A percentile compares a stretch with the other conserved stretches of the same genome.
These are phyloP conservation scores for Colletotrichum cuscutae DNA, from an alignment of 2,329 filamentous ascomycete species.

Conservation along the genomic window DNA sequence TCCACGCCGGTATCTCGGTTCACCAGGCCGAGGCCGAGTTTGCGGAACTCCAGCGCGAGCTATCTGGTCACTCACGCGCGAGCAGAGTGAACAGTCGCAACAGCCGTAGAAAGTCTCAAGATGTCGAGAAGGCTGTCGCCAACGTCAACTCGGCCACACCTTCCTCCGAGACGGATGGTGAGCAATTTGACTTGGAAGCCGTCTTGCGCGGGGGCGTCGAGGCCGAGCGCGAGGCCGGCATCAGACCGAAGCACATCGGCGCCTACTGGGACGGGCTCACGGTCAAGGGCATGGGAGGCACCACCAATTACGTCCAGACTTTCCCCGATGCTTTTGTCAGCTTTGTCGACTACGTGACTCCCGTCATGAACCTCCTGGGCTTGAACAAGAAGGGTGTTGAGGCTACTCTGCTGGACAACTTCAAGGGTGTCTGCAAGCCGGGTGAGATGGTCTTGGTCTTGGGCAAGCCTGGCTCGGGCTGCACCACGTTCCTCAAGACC, in stretches of 20 bases:
- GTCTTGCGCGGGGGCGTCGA: conserved; percentile 77
- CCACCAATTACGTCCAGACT: conserved; percentile 77
- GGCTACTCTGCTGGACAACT: conserved; percentile 78
- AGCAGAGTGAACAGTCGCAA: conserved; percentile 53
- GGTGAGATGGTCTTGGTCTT: conserved; percentile 92
- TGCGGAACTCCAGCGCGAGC: conserved; percentile 70
- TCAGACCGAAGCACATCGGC: conserved; percentile 82
- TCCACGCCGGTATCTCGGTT: conserved; percentile 67
- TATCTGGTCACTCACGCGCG: conserved; percentile 66
- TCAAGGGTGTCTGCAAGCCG: conserved; percentile 76
- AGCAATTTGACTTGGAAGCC: conserved; percentile 79
- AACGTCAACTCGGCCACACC: conserved; percentile 41
- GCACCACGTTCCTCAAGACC: conserved; percentile 75
- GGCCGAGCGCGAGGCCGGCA: conserved; percentile 80
- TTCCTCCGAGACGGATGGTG: conserved; percentile 59
- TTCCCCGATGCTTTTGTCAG: conserved; percentile 82
- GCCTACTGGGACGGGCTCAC: conserved; percentile 83
- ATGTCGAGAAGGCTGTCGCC: conserved; percentile 67
- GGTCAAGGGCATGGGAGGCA: conserved; percentile 79
- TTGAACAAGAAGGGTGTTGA: conserved; percentile 75
- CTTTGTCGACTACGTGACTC: conserved; percentile 80
- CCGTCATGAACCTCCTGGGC: conserved; percentile 71
- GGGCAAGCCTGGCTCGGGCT: conserved; percentile 79
- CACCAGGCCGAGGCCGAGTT: conserved; percentile 77
- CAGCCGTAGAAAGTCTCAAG: conserved; percentile 43